These are phyloP conservation scores for Leishmania guyanensis DNA, from an alignment of 208 protist genomes.

Conservation along the genomic window DNA sequence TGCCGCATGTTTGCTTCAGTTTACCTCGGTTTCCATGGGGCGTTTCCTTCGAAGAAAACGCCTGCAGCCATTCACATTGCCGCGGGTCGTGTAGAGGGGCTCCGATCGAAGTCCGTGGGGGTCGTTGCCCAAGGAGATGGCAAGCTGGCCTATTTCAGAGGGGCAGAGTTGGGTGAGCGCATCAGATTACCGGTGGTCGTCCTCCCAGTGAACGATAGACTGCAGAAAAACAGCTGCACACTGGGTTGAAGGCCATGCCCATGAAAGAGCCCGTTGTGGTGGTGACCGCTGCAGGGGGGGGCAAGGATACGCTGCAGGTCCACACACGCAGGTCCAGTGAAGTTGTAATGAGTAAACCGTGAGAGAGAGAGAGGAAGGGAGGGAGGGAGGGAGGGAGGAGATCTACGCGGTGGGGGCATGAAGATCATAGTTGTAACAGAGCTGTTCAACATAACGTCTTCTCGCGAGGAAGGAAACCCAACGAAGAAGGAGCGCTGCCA, in stretches of 20 bases:
- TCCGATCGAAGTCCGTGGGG: slow-evolving; percentile 25
- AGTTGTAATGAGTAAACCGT: neutral
- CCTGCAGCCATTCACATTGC: slow-evolving; percentile 26
- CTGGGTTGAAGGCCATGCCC: neutral
- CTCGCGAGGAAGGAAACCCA: neutral
- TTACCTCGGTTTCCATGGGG: slow-evolving; percentile 12
- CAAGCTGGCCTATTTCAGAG: slow-evolving; percentile 22
- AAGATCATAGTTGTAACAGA: no score
- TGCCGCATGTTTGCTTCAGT: slow-evolving; percentile 15
- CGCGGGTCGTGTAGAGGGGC: slow-evolving; percentile 30
- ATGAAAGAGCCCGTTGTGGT: slow-evolving; percentile 7
- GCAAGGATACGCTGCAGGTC: neutral
- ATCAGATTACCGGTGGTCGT: slow-evolving; percentile 26
- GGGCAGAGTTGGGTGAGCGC: slow-evolving; percentile 18
- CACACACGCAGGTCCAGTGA: neutral
- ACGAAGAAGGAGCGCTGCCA: neutral
- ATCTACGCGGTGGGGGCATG: neutral
- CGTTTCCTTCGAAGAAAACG: slow-evolving; percentile 18
- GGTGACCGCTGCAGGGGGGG: neutral
- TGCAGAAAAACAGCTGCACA: slow-evolving; percentile 11
- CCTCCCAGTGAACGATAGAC: slow-evolving; percentile 11
- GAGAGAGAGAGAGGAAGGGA: neutral
- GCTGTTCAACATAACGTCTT: neutral
- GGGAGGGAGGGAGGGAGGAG: neutral
- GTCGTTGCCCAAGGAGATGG: slow-evolving; percentile 23